Percentiles rank a stretch among this genome's conserved stretches.
Conservation (phyloP, 257 asterid species). For the Nicotiana attenuata region DNA sequence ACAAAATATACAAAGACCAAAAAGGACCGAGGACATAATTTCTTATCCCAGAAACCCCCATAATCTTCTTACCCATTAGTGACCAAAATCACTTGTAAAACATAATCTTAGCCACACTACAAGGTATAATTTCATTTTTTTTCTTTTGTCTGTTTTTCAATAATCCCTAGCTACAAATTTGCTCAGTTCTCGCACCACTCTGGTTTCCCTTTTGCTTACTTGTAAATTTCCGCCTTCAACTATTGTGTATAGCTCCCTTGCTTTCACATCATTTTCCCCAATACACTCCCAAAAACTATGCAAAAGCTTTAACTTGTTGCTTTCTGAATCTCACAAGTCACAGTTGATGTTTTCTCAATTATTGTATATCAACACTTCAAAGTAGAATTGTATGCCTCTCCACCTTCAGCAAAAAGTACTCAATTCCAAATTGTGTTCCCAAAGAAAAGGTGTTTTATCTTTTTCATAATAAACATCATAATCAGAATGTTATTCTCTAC, state of each 20-base stretch:
- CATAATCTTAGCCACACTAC: neutral
- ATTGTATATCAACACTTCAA: neutral
- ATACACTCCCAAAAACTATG: neutral
- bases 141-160: neutral
- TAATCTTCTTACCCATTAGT: neutral
- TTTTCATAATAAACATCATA: neutral
- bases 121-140: neutral
- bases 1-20: slow-evolving; percentile 5
- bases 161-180: neutral
- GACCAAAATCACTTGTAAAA: neutral
- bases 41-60: neutral
- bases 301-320: neutral
- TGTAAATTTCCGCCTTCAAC: neutral
- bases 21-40: neutral
- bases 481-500: neutral
- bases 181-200: neutral
- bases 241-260: neutral
- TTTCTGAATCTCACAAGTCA: neutral
- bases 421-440: neutral
- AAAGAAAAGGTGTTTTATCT: neutral
- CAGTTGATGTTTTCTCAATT: neutral
- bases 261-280: neutral
- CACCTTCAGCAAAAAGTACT: neutral
- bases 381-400: neutral
- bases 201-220: neutral